Evolutionary conservation across 169 alveolate genomes (phyloP).

Genomic region (Eimeria necatrix): DNA sequence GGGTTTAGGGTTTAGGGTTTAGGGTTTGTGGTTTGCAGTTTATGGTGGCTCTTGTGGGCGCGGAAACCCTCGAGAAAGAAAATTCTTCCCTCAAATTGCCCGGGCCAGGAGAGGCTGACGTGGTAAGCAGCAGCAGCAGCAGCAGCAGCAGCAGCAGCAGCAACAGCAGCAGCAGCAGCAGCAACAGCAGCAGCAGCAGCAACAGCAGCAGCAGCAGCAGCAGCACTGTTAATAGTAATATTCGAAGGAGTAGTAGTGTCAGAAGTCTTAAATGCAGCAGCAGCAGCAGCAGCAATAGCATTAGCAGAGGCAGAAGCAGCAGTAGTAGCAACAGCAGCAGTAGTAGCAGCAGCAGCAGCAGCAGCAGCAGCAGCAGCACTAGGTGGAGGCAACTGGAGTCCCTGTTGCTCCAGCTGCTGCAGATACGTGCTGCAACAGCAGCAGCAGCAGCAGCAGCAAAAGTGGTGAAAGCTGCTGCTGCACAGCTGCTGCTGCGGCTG

Average conservation of each 20-base stretch:
- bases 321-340: neutral
- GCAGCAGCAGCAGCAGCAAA: neutral
- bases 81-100: too few relatives aligned
- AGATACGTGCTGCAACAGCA: neutral
- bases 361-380: constrained; percentile 7
- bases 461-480: neutral
- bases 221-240: neutral
- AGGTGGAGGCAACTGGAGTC: neutral
- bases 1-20: too few relatives aligned
- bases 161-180: neutral
- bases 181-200: neutral
- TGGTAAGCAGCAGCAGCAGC: neutral
- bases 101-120: too few relatives aligned
- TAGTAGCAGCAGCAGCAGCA: neutral
- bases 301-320: neutral
- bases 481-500: too few relatives aligned
- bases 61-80: too few relatives aligned
- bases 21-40: too few relatives aligned
- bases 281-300: neutral
- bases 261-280: neutral
- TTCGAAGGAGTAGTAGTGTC: neutral
- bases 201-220: neutral
- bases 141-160: neutral
- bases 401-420: neutral
- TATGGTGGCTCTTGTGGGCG: too few relatives aligned